A percentile compares a stretch with the other conserved stretches of the same genome.
phyloP scores from a whole-genome alignment of 495 filamentous ascomycete species.

The Aspergillus asperescens region DNA sequence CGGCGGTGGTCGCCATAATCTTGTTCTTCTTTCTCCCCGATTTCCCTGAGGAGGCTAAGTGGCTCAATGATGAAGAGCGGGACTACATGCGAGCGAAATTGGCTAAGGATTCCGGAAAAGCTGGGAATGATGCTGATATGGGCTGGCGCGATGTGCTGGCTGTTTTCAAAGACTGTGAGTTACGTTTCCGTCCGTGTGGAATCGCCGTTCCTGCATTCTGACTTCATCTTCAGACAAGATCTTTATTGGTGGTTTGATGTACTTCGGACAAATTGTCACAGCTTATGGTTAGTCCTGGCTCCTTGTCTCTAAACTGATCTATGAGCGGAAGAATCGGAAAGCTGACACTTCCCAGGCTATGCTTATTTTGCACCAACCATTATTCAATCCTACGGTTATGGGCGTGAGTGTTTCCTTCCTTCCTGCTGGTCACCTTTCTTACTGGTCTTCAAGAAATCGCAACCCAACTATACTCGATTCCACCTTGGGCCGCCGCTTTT shows the following conservation, averaged over 20 bases:
- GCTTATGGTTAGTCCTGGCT: slow-evolving; percentile 56
- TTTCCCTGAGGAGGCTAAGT: slow-evolving; percentile 59
- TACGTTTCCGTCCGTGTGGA: no score
- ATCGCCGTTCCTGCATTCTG: slow-evolving; percentile 9
- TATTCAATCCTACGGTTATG: slow-evolving; percentile 61
- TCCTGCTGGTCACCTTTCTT: slow-evolving; percentile 16
- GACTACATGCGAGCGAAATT: slow-evolving; percentile 68
- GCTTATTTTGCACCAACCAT: slow-evolving; percentile 78
- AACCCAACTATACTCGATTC: slow-evolving; percentile 79
- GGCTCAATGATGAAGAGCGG: slow-evolving; percentile 70
- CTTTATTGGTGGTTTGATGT: slow-evolving; percentile 80
- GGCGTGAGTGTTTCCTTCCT: slow-evolving; percentile 23
- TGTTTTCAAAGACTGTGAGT: slow-evolving; percentile 71
- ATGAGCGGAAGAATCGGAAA: not conserved
- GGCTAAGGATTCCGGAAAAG: slow-evolving; percentile 68
- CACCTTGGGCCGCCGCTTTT: slow-evolving; percentile 78
- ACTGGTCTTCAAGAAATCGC: slow-evolving; percentile 46
- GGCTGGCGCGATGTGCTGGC: slow-evolving; percentile 56
- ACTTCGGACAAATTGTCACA: slow-evolving; percentile 75
- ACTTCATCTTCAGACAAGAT: slow-evolving; percentile 47
- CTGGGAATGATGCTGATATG: slow-evolving; percentile 61
- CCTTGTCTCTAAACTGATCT: slow-evolving; percentile 16
- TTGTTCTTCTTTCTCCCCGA: slow-evolving; percentile 79
- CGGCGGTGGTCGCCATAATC: slow-evolving; percentile 61
- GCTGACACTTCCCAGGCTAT: slow-evolving; percentile 39